Percentiles rank a stretch among this genome's conserved stretches.
Evolutionary conservation across 306 rosid genomes (phyloP).

Genomic region (Clitoria ternatea): DNA sequence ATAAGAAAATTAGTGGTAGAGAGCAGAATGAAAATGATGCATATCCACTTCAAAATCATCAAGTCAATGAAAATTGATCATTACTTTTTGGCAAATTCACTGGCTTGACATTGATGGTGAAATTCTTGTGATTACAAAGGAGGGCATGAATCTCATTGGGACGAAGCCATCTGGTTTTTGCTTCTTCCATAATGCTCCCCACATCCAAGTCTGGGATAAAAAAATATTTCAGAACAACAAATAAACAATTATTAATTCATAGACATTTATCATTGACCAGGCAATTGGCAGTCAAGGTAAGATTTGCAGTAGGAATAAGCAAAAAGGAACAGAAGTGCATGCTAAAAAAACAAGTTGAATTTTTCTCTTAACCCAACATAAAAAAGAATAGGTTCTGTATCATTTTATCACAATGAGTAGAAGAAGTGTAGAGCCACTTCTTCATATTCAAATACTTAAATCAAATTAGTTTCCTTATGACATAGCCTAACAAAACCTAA

Average conservation of each 20-base stretch:
- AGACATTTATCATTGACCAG: not conserved
- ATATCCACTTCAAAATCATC: conserved; percentile 20
- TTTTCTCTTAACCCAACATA: not conserved
- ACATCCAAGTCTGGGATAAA: conserved; percentile 69
- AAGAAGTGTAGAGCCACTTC: not conserved
- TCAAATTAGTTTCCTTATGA: not conserved
- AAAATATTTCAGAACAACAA: conserved; percentile 25
- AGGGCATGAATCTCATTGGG: conserved; percentile 95
- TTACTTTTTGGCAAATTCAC: conserved; percentile 82
- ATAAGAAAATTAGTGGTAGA: not conserved
- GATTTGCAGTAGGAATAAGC: not conserved
- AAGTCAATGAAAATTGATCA: conserved; percentile 19
- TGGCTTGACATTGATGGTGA: conserved; percentile 78
- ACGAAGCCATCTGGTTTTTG: conserved; percentile 87
- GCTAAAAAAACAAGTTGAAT: not conserved
- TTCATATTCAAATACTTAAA: not conserved
- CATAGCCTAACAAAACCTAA: not conserved
- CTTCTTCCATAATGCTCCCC: conserved; percentile 63
- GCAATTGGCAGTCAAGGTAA: not conserved
- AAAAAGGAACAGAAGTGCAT: not conserved
- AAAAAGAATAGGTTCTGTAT: not conserved
- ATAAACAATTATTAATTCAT: not conserved
- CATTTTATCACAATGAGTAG: not conserved
- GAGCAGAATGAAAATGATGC: conserved; percentile 14
- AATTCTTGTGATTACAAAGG: conserved; percentile 73